Evolutionary conservation across 768 basidiomycete genomes (phyloP), one percentile per base, ranked within the genome.

Genomic region (Tricholoma bakamatsutake): DNA sequence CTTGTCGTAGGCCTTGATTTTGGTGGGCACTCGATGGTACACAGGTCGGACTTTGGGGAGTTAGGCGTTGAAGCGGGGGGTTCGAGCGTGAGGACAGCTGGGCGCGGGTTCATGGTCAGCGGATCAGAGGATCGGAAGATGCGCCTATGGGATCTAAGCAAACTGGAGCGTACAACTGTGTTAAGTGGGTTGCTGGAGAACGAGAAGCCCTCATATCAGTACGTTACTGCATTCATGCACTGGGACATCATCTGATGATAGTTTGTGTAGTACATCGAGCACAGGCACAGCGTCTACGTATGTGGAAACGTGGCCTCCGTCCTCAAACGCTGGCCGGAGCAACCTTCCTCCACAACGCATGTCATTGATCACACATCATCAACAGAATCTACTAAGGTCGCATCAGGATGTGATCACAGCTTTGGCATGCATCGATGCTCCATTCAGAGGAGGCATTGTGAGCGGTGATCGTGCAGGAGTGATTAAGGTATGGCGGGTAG

Each of bases 361-460:
- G 66, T 87, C 83, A 15, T 69, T 92, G 60, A 87, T 93, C 53
- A 86, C 84, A 12, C 81, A 88, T 50, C 88, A 85, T 65, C 92
- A 96, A 64, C 87, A 94, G 65, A 87, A 86, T 52, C 74, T 97
- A 18, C 74, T 98, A 31, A 87, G 85, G 66, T 80, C 88, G 5
- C 97, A 98, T 66, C 92, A 93, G 61, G 95, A 98, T 65, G 83
- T 93, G 2, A 83, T 98, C 17, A 93, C 90, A 5, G 84, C 89
- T 1, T 70, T 99, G 34, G 84, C 84, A 0, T 90, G 88, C 59
- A 84, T 99, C 52, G 93, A 97, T 60, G 87, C 94, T 0, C 93
- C 96, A 1, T 98, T 98, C 71, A 81, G 90, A 53, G 93, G 93
- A 24, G 90, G 93, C 1, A 80, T 97, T 46, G 81, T 98, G n/a